Conservation (phyloP, 805 yeast genomes). For the Teunomyces lycoperdinae region DNA sequence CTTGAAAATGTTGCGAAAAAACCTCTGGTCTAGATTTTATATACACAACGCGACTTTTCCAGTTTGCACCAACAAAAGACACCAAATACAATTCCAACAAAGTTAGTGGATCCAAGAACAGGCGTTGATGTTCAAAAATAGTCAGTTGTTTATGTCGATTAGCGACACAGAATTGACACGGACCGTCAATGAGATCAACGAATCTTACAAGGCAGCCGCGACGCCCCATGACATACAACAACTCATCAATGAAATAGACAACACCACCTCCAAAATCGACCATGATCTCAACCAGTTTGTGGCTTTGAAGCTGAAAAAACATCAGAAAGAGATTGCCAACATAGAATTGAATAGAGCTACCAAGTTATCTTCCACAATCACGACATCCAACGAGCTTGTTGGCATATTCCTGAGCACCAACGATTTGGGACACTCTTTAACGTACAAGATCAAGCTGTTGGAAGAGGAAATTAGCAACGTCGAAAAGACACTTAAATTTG, state of each 20-base stretch:
- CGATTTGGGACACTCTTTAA: slow-evolving; percentile 61
- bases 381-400: slow-evolving; percentile 54
- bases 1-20: too few relatives aligned
- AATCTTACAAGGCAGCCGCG: slow-evolving; percentile 15
- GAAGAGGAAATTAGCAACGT: slow-evolving; percentile 72
- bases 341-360: slow-evolving; percentile 57
- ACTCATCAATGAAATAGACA: slow-evolving; percentile 28
- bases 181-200: neutral
- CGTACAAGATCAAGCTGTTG: slow-evolving; percentile 63
- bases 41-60: neutral
- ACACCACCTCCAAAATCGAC: slow-evolving; percentile 21
- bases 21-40: neutral
- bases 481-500: slow-evolving; percentile 58
- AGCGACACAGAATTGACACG: neutral
- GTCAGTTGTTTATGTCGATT: slow-evolving; percentile 2
- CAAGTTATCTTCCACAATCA: slow-evolving; percentile 58
- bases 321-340: slow-evolving; percentile 38
- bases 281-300: slow-evolving; percentile 23
- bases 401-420: slow-evolving; percentile 58
- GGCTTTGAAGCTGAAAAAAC: slow-evolving; percentile 23
- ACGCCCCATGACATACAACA: slow-evolving; percentile 28
- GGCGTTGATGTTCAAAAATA: neutral
- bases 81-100: neutral
- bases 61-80: neutral
- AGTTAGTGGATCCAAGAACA: neutral